These are phyloP conservation scores for Biancaea sappan DNA, from an alignment of 306 rosid genomes.

Conservation along the genomic window DNA sequence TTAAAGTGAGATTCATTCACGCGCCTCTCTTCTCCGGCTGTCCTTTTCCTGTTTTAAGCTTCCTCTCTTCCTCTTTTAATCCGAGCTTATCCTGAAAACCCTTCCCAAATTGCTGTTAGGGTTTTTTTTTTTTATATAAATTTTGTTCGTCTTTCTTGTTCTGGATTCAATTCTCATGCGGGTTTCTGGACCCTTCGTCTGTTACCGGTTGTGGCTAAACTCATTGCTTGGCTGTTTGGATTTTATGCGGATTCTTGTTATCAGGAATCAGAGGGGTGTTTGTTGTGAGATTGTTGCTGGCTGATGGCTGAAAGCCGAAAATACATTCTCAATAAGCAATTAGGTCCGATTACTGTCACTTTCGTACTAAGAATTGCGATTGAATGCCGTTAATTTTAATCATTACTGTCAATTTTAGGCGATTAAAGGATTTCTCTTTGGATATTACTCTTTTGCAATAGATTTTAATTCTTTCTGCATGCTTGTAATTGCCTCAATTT, in stretches of 20 bases:
- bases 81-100: neutral
- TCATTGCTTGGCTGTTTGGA: neutral
- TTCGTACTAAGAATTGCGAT: neutral
- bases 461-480: slow-evolving; percentile 17
- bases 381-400: neutral
- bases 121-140: neutral
- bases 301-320: slow-evolving; percentile 52
- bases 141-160: neutral
- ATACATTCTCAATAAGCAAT: slow-evolving; percentile 42
- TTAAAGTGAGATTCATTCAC: no score
- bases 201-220: neutral
- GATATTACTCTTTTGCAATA: neutral
- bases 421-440: neutral
- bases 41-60: neutral
- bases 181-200: neutral
- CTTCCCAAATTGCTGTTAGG: neutral
- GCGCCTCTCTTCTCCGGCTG: slow-evolving; percentile 23
- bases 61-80: neutral
- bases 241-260: neutral
- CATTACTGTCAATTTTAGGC: neutral
- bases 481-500: neutral
- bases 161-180: neutral
- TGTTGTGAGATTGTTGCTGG: slow-evolving; percentile 33
- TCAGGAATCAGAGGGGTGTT: neutral
- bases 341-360: slow-evolving; percentile 45